Evolutionary conservation across 805 yeast species (phyloP), one percentile per base, ranked within the genome.

Genomic region (Jamesozyma lodderae): DNA sequence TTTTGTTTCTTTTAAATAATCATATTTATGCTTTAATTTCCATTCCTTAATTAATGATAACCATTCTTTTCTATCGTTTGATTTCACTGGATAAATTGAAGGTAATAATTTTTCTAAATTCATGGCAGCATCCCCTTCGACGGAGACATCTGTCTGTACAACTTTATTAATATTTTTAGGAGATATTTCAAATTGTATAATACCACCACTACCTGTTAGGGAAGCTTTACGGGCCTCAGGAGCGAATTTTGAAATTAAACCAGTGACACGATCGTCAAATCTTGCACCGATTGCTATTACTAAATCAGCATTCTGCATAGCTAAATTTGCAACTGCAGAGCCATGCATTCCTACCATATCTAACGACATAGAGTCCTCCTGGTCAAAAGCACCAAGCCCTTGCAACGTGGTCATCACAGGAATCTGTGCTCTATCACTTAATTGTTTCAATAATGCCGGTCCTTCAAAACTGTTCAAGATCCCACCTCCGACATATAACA

Each of bases 331-430:
- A 52, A 86, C 86, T 36, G 87, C 96, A 44, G 79, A 73, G 48
- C 98, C 98, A 65, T 92, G 98, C 98, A 92, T 92, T 53, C 98
- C 98, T 49, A 92, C 74, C 94, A 92, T 86, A 63, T 90, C 96
- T 49, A 92, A 66, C 19, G 96, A 81, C 63, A 87, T 86, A 47
- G 79, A 79, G 64, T 88, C 95, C 45, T 71, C 74, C 68, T 92
- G 97, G 64, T 92, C 96, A 55, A 80, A 92, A 7, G 94, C 83
- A 52, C 98, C 98, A 47, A 92, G 72, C 41, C 83, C 96, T 66
- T 88, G 97, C 41, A 92, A 62, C 36, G 96, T 83, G 20, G 97
- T 92, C 32, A 98, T 90, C 44, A 92, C 98, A 24, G 98, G 98
- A 46, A 92, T 90, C 56, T 74, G 70, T 20, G 95, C 95, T 66